Evolutionary conservation across 208 protist species (phyloP).

Genomic region (Wallacemonas rigidus): DNA sequence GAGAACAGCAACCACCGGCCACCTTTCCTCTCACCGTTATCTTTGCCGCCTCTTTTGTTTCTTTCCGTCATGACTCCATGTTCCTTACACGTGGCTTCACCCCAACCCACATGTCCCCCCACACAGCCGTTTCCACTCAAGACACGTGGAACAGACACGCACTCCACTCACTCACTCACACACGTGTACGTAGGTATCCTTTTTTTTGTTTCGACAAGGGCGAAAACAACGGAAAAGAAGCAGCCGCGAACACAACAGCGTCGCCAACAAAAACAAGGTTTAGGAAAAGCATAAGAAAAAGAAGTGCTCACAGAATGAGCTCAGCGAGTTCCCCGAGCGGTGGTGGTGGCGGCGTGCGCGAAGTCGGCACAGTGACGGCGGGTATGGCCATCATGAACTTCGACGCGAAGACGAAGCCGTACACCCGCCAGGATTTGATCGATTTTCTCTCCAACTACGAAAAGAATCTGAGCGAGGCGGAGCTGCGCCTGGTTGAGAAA

Average conservation of each 20-base stretch:
- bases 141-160: background rate
- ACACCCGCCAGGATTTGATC: slow-evolving; percentile 76
- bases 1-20: no score
- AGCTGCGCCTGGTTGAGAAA: slow-evolving; percentile 70
- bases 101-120: no score
- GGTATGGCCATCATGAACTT: slow-evolving; percentile 88
- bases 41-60: no score
- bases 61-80: no score
- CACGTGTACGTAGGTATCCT: background rate
- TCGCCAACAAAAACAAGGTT: background rate
- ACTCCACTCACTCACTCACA: background rate
- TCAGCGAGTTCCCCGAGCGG: slow-evolving; percentile 22
- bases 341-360: slow-evolving; percentile 73
- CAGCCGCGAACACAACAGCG: slow-evolving; percentile 2
- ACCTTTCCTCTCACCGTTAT: no score
- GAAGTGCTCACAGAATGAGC: slow-evolving; percentile 16
- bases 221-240: background rate
- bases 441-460: slow-evolving; percentile 76
- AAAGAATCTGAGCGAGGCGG: slow-evolving; percentile 63
- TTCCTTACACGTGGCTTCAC: no score
- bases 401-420: slow-evolving; percentile 82
- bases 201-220: background rate
- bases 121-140: background rate
- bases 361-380: slow-evolving; percentile 83
- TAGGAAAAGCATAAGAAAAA: background rate